Conservation (phyloP, 805 yeast genomes). For the Candida coquimbonensis region DNA sequence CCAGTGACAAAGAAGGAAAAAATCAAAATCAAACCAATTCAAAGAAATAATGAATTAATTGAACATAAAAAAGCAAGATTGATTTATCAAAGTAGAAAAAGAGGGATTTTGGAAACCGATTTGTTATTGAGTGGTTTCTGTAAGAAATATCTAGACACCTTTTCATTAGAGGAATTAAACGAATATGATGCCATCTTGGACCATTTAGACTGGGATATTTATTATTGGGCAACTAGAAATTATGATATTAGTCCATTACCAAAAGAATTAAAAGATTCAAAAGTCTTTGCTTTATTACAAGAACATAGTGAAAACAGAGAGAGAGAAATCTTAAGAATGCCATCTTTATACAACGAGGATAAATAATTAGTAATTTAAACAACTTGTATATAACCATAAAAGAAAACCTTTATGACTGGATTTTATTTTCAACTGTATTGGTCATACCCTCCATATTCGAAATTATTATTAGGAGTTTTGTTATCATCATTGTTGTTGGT, state of each 20-base stretch:
- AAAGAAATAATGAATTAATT: conserved; percentile 63
- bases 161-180: conserved; percentile 60
- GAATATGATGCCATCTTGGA: conserved; percentile 85
- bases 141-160: conserved; percentile 52
- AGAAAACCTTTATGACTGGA: too few species aligned
- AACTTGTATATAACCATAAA: too few species aligned
- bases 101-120: conserved; percentile 94
- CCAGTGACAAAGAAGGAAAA: conserved; percentile 14
- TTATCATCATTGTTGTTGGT: conserved; percentile 22
- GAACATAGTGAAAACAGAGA: conserved; percentile 68
- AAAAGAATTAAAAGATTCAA: conserved; percentile 69
- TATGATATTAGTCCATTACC: conserved; percentile 80
- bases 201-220: conserved; percentile 98
- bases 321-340: conserved; percentile 79
- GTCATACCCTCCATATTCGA: conserved; percentile 34
- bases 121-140: conserved; percentile 81
- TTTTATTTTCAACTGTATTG: conserved; percentile 22
- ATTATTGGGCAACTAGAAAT: conserved; percentile 93
- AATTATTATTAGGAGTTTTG: conserved; percentile 24
- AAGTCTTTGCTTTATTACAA: conserved; percentile 59
- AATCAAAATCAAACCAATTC: conserved; percentile 62
- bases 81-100: conserved; percentile 84
- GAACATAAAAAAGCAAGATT: conserved; percentile 81
- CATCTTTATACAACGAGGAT: conserved; percentile 36
- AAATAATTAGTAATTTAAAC: background rate